A percentile compares a stretch with the other conserved stretches of the same genome.
Evolutionary conservation across 495 filamentous ascomycete species (phyloP).

Genomic region (Podospora comata): DNA sequence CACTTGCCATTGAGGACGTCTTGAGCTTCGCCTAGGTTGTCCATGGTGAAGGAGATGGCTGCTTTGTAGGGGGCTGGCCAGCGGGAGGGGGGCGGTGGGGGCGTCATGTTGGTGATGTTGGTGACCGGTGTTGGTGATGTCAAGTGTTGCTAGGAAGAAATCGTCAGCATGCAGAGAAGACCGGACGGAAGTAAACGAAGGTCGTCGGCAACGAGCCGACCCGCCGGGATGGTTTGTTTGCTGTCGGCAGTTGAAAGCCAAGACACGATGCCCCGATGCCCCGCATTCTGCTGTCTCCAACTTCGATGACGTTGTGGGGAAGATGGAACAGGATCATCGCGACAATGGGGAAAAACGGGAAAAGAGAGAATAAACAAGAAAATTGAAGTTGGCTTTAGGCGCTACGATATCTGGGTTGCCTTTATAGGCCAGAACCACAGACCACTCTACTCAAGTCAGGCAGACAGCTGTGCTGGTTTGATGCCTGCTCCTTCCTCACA

Average conservation of each 20-base stretch:
- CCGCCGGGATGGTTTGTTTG: neutral
- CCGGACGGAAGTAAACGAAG: too few relatives aligned
- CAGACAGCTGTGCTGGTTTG: neutral
- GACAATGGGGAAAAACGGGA: too few relatives aligned
- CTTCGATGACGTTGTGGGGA: neutral
- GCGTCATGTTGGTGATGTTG: neutral
- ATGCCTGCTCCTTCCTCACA: neutral
- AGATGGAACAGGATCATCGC: too few relatives aligned
- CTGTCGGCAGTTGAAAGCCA: neutral
- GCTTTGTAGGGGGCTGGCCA: constrained; percentile 31
- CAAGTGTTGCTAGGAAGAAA: neutral
- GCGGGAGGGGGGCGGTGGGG: neutral
- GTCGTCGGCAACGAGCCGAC: neutral
- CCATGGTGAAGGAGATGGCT: constrained; percentile 39
- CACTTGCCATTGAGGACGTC: constrained; percentile 31
- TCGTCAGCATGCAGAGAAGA: neutral
- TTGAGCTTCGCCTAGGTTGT: constrained; percentile 42
- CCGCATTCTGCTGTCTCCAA: neutral
- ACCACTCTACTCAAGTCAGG: neutral
- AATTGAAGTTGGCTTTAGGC: too few relatives aligned
- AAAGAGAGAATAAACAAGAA: too few relatives aligned
- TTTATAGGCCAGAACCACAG: neutral
- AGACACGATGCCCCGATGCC: neutral
- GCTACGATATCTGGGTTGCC: too few relatives aligned
- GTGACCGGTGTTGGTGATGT: neutral